Conservation (phyloP, 2,329 filamentous ascomycete species). For the Penicillium sp. region DNA sequence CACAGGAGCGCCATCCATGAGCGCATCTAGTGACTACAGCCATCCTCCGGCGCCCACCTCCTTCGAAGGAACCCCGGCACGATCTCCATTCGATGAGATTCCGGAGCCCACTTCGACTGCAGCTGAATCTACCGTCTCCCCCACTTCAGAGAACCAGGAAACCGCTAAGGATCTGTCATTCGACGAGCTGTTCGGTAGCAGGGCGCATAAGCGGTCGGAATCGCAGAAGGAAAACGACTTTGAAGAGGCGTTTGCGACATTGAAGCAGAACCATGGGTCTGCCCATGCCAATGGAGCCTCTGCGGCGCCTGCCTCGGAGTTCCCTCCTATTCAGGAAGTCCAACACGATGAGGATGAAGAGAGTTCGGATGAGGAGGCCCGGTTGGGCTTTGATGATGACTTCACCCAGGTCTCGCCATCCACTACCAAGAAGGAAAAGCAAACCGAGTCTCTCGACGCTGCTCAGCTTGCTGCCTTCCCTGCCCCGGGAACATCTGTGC, state of each 20-base stretch:
- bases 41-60: slow-evolving; percentile 10
- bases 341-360: slow-evolving; percentile 80
- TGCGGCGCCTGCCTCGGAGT: slow-evolving; percentile 57
- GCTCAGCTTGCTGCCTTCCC: slow-evolving; percentile 38
- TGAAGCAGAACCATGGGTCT: slow-evolving; percentile 45
- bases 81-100: slow-evolving; percentile 36
- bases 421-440: slow-evolving; percentile 25
- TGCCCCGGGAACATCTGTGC: slow-evolving; percentile 38
- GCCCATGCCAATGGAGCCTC: slow-evolving; percentile 33
- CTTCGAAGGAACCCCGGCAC: slow-evolving; percentile 15
- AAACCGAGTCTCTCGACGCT: slow-evolving; percentile 34
- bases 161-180: slow-evolving; percentile 39
- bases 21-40: slow-evolving; percentile 23
- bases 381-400: slow-evolving; percentile 79
- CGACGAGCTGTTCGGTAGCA: slow-evolving; percentile 45
- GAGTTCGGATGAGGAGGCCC: slow-evolving; percentile 63
- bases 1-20: slow-evolving; percentile 29
- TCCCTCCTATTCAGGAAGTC: slow-evolving; percentile 87
- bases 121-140: slow-evolving; percentile 45
- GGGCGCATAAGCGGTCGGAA: slow-evolving; percentile 41
- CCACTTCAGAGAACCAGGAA: slow-evolving; percentile 21
- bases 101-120: slow-evolving; percentile 16
- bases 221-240: slow-evolving; percentile 47
- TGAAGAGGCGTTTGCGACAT: slow-evolving; percentile 45
- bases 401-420: slow-evolving; percentile 64